A percentile compares a stretch with the other conserved stretches of the same genome.
These are phyloP conservation scores for Ascochyta viciae-villosae DNA, from an alignment of 2,329 filamentous ascomycete genomes.

Conservation along the genomic window DNA sequence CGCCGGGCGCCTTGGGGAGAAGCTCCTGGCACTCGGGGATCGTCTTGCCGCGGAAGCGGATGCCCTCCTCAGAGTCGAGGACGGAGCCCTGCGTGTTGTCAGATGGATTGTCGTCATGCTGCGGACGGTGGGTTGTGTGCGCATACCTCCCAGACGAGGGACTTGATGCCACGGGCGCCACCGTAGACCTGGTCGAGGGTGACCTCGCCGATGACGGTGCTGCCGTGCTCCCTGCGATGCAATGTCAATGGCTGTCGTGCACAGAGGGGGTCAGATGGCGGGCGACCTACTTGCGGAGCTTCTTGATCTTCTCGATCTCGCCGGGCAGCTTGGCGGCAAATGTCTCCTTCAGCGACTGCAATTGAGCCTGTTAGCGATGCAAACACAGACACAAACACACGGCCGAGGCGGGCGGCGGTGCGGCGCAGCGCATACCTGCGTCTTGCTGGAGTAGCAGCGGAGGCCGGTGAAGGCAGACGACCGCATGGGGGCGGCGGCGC, in stretches of 20 bases:
- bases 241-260: slow-evolving; percentile 36
- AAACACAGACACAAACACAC: slow-evolving; percentile 17
- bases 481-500: slow-evolving; percentile 71
- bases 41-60: slow-evolving; percentile 98
- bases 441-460: slow-evolving; percentile 93
- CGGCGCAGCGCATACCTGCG: slow-evolving; percentile 67
- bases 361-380: slow-evolving; percentile 37
- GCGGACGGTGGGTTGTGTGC: not conserved
- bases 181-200: slow-evolving; percentile 99
- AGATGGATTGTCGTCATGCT: slow-evolving; percentile 47
- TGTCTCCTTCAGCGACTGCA: slow-evolving; percentile 93
- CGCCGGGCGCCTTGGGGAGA: slow-evolving; percentile 95
- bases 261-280: not conserved
- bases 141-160: slow-evolving; percentile 85
- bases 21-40: slow-evolving; percentile 98
- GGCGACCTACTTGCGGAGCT: slow-evolving; percentile 80
- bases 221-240: slow-evolving; percentile 80
- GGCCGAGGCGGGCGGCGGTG: not conserved
- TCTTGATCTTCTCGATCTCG: slow-evolving; percentile 99
- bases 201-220: slow-evolving; percentile 95
- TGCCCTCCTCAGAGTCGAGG: slow-evolving; percentile 97
- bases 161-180: slow-evolving; percentile 98
- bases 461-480: slow-evolving; percentile 80
- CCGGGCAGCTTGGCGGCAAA: slow-evolving; percentile 95
- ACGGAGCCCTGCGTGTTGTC: slow-evolving; percentile 66